Percentiles rank a stretch among this genome's conserved stretches.
Evolutionary conservation across 1,284 basidiomycete species (phyloP).

Genomic region (Ustilago xerochloae): DNA sequence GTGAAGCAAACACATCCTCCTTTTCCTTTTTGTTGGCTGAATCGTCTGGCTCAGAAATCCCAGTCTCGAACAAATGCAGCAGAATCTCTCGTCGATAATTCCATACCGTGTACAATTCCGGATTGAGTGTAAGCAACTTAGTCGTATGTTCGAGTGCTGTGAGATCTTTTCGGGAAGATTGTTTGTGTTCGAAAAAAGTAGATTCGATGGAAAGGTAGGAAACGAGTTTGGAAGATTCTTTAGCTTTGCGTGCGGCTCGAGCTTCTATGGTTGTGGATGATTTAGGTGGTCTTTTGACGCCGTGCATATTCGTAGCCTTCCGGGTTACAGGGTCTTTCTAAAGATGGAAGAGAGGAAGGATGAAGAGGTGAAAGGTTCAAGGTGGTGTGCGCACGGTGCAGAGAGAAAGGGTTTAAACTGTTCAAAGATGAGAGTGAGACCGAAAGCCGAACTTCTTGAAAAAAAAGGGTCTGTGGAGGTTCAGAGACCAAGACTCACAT

Average conservation of each 20-base stretch:
- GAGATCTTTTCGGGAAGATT: slow-evolving; percentile 13
- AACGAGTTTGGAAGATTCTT: slow-evolving; percentile 52
- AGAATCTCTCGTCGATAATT: slow-evolving; percentile 62
- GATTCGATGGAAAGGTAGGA: slow-evolving; percentile 49
- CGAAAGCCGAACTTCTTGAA: slow-evolving; percentile 3
- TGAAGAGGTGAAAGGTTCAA: not conserved
- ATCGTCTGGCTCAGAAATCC: not conserved
- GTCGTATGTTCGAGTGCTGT: slow-evolving; percentile 54
- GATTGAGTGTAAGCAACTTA: slow-evolving; percentile 60
- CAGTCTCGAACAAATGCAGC: slow-evolving; percentile 32
- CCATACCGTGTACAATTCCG: slow-evolving; percentile 66
- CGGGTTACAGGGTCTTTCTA: too few species aligned
- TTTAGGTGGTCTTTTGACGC: slow-evolving; percentile 46
- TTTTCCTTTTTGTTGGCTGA: too few species aligned
- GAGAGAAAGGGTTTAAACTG: not conserved
- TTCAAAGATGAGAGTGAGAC: not conserved
- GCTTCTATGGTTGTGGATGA: slow-evolving; percentile 30
- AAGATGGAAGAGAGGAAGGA: not conserved
- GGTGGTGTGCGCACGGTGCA: not conserved
- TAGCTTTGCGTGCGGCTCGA: slow-evolving; percentile 51
- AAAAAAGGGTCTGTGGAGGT: not conserved
- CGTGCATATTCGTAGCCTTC: slow-evolving; percentile 29
- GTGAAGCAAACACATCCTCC: slow-evolving; percentile 48
- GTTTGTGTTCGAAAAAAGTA: slow-evolving; percentile 44
- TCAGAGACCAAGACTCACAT: too few species aligned